Conservation (phyloP, 2,329 filamentous ascomycete genomes). For the Venturia carpophila region DNA sequence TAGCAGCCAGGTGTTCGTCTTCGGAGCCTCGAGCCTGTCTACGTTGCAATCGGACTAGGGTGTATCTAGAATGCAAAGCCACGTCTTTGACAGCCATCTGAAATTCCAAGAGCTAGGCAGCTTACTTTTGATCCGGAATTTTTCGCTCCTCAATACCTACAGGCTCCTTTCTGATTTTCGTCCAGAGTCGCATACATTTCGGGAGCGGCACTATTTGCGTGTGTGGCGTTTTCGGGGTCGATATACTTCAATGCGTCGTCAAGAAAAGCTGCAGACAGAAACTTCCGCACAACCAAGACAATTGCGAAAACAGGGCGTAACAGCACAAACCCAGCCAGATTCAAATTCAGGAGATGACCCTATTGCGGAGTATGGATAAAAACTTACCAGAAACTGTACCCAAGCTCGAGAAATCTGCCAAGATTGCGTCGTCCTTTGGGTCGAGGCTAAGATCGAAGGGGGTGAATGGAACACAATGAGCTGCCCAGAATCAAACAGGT, state of each 20-base stretch:
- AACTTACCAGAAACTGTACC: background rate
- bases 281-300: background rate
- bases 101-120: background rate
- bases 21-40: too few relatives aligned
- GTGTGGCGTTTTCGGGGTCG: background rate
- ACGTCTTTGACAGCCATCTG: background rate
- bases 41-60: too few relatives aligned
- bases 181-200: background rate
- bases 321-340: too few relatives aligned
- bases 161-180: background rate
- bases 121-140: background rate
- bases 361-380: background rate
- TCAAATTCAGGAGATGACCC: background rate
- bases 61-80: too few relatives aligned
- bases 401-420: background rate
- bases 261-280: background rate
- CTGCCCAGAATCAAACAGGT: background rate
- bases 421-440: background rate
- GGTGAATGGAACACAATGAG: background rate
- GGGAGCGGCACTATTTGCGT: background rate
- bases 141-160: background rate
- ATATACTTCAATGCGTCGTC: background rate
- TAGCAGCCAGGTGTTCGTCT: too few relatives aligned
- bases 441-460: background rate
- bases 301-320: too few relatives aligned